Base-by-base conservation (phyloP, 495 filamentous ascomycete species). In the Xylaria nigripes region DNA sequence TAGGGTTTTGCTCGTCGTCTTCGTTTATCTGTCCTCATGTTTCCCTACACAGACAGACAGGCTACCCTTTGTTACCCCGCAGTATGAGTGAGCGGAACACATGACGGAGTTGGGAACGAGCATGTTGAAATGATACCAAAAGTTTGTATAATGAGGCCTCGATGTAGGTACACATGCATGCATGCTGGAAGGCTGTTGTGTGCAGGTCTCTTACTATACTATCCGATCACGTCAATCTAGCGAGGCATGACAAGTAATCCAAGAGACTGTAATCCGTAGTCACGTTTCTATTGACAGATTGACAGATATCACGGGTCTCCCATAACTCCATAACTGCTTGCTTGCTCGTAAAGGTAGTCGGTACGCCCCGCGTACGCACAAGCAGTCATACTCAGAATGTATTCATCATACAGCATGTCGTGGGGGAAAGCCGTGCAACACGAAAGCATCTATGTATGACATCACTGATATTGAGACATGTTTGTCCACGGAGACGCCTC, bases 401-500 rank as follows among this genome's bases (percentile, higher is more conserved):
- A n/a, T n/a, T n/a, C n/a, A n/a, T n/a, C n/a, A n/a, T n/a, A n/a
- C n/a, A n/a, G n/a, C n/a, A 32, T 44, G 29, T 15, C 22, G 43
- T 22, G 32, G 51, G n/a, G 30, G 32, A 22, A 23, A 0, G 8
- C 12, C 22, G 51, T 41, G 44, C 45, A 19, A 32, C 49, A 13
- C 8, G 16, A 7, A 34, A 22, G 2, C 6, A 6, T 18, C 16
- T 44, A 12, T 30, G 5, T 47, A 54, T 54, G 51, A 54, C 51
- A 43, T 54, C 51, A 54, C 22, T 15, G 13, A 22, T 30, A n/a
- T 54, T 16, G 2, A 6, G 12, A 7, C 51, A 32, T 48, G 45
- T 54, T 41, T 32, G 51, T 54, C 32, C 40, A 34, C 51, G 44
- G 23, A 34, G 9, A 30, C 51, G 51, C 51, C 44, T 21, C 44